phyloP scores from a whole-genome alignment of 768 basidiomycete species.

The Tylopilus subfusipes region DNA sequence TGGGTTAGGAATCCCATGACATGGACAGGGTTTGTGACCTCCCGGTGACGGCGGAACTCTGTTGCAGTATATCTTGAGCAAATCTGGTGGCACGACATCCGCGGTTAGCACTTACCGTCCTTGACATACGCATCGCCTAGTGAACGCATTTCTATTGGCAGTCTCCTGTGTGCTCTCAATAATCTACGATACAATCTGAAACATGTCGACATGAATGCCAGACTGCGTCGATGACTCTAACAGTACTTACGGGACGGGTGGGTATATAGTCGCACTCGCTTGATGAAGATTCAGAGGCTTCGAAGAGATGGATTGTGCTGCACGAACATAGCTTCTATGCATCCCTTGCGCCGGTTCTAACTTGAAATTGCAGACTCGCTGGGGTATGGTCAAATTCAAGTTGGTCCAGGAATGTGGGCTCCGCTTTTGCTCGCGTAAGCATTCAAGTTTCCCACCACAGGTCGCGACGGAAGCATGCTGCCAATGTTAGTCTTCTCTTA shows the following conservation, averaged over 20 bases:
- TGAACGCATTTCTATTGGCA: constrained; percentile 77
- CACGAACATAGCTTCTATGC: constrained; percentile 20
- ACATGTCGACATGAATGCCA: background rate
- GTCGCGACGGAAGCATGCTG: too few relatives aligned
- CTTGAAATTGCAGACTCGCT: background rate
- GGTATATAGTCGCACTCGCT: constrained; percentile 66
- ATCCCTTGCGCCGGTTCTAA: constrained; percentile 4
- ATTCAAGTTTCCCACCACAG: too few relatives aligned
- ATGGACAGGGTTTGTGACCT: constrained; percentile 79
- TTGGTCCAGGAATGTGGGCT: too few relatives aligned
- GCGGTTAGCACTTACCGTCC: constrained; percentile 45
- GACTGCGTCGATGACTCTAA: background rate
- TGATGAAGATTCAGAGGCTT: constrained; percentile 57
- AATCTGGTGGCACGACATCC: background rate
- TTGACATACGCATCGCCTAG: constrained; percentile 87
- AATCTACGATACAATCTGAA: constrained; percentile 76
- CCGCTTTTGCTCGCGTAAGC: too few relatives aligned
- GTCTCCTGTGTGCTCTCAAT: constrained; percentile 69
- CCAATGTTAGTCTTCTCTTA: too few relatives aligned
- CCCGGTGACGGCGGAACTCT: constrained; percentile 87
- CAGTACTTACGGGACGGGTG: constrained; percentile 71
- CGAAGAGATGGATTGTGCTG: constrained; percentile 45
- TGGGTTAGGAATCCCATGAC: constrained; percentile 94
- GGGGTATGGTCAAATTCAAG: too few relatives aligned
- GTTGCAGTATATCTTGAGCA: constrained; percentile 2